Evolutionary conservation across 768 basidiomycete genomes (phyloP).

Genomic region (Lentinula sp.): DNA sequence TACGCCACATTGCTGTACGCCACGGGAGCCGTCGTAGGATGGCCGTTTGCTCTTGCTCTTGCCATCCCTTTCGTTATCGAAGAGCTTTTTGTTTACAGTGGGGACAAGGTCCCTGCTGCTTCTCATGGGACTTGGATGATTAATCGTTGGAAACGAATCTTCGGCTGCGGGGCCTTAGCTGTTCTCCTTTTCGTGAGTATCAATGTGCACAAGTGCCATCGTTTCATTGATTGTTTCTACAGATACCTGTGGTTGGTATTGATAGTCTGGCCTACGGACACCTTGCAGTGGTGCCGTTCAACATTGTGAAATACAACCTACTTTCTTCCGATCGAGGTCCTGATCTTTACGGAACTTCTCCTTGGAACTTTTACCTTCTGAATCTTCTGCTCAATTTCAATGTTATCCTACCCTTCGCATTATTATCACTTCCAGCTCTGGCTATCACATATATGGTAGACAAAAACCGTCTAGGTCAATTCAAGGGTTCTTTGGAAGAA

Average conservation of each 20-base stretch:
- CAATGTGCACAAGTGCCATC: background rate
- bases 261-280: slow-evolving; percentile 88
- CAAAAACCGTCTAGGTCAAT: slow-evolving; percentile 63
- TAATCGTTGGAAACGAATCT: slow-evolving; percentile 54
- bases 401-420: slow-evolving; percentile 70
- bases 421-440: slow-evolving; percentile 76
- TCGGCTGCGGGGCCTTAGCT: slow-evolving; percentile 48
- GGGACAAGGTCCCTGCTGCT: slow-evolving; percentile 52
- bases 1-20: slow-evolving; percentile 69
- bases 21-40: slow-evolving; percentile 82
- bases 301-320: slow-evolving; percentile 91
- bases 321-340: slow-evolving; percentile 78
- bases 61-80: slow-evolving; percentile 88
- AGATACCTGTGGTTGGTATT: slow-evolving; percentile 81
- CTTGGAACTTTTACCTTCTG: slow-evolving; percentile 78
- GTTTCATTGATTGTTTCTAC: slow-evolving; percentile 6
- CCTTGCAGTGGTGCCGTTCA: slow-evolving; percentile 79
- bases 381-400: slow-evolving; percentile 97
- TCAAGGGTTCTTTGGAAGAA: slow-evolving; percentile 42
- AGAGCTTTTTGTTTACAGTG: slow-evolving; percentile 75
- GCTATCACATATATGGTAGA: slow-evolving; percentile 70
- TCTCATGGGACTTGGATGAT: slow-evolving; percentile 46
- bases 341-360: slow-evolving; percentile 89
- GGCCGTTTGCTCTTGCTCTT: slow-evolving; percentile 92
- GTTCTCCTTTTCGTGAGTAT: slow-evolving; percentile 54